These are phyloP conservation scores for Arabis hirsuta DNA, from an alignment of 345 rosid genomes.

Conservation along the genomic window DNA sequence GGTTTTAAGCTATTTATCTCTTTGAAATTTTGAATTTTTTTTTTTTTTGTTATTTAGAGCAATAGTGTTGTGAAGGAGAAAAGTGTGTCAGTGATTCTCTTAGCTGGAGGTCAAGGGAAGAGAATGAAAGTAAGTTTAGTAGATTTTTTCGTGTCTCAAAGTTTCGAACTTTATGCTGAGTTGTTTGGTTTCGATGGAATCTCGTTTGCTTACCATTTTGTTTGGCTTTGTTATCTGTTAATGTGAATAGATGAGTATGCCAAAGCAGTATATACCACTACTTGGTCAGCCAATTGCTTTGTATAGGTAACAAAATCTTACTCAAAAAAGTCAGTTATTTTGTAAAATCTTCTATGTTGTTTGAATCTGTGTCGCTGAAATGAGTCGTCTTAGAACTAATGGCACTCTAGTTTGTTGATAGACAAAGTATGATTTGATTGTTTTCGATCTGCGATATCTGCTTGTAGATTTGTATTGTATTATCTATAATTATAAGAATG, in stretches of 20 bases:
- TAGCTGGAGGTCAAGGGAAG: slow-evolving; percentile 95
- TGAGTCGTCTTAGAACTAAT: background rate
- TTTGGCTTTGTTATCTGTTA: slow-evolving; percentile 48
- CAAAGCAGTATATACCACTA: slow-evolving; percentile 96
- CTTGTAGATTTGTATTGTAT: background rate
- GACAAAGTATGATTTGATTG: background rate
- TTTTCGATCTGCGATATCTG: background rate
- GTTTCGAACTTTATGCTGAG: slow-evolving; percentile 28
- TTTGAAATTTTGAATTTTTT: background rate
- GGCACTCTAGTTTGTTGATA: background rate
- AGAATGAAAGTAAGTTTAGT: slow-evolving; percentile 72
- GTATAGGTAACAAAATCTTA: slow-evolving; percentile 62
- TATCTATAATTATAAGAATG: background rate
- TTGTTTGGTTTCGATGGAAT: background rate
- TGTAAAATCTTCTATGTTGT: background rate
- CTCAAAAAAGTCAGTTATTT: background rate
- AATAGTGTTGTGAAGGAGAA: slow-evolving; percentile 58
- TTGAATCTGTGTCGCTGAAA: slow-evolving; percentile 1
- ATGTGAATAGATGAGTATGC: slow-evolving; percentile 80
- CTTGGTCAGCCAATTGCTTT: slow-evolving; percentile 92
- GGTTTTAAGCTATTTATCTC: background rate
- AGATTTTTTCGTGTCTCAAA: background rate
- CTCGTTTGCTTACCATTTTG: slow-evolving; percentile 22
- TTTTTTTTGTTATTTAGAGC: slow-evolving; percentile 41
- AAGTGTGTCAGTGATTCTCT: slow-evolving; percentile 80